phyloP scores from a whole-genome alignment of 768 basidiomycete genomes.

The Nevesoporus exiguus region DNA sequence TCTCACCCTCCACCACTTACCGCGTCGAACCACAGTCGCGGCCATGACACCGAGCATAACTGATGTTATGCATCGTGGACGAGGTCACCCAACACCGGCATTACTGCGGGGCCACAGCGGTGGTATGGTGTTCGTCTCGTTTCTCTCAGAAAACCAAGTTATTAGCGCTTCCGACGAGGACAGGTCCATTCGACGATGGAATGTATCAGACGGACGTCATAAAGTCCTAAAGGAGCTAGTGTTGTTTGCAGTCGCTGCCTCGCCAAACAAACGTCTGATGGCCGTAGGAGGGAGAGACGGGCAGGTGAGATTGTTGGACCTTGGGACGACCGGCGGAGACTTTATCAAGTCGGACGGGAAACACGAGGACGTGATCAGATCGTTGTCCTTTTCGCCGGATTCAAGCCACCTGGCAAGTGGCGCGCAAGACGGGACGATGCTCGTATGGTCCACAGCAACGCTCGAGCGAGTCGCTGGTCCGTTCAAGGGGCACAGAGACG shows the following conservation, averaged over 20 bases:
- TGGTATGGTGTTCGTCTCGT: slow-evolving; percentile 14
- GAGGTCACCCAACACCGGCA: not conserved
- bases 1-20: not conserved
- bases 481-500: slow-evolving; percentile 6
- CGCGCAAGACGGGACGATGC: slow-evolving; percentile 13
- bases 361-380: slow-evolving; percentile 9
- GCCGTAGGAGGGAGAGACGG: slow-evolving; percentile 18
- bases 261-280: slow-evolving; percentile 12
- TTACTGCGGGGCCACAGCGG: slow-evolving; percentile 14
- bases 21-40: not conserved
- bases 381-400: slow-evolving; percentile 19
- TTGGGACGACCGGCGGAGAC: not conserved
- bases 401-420: slow-evolving; percentile 16
- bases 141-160: slow-evolving; percentile 12
- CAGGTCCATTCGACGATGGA: slow-evolving; percentile 18
- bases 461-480: slow-evolving; percentile 9
- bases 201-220: not conserved
- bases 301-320: slow-evolving; percentile 9
- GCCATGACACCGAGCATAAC: slow-evolving; percentile 7
- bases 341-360: not conserved
- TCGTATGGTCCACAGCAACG: slow-evolving; percentile 14
- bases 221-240: slow-evolving; percentile 6
- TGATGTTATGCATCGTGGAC: not conserved
- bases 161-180: slow-evolving; percentile 22
- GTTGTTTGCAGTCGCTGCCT: slow-evolving; percentile 3